Conservation (phyloP, 495 filamentous ascomycete genomes). For the Rusavskia elegans region DNA sequence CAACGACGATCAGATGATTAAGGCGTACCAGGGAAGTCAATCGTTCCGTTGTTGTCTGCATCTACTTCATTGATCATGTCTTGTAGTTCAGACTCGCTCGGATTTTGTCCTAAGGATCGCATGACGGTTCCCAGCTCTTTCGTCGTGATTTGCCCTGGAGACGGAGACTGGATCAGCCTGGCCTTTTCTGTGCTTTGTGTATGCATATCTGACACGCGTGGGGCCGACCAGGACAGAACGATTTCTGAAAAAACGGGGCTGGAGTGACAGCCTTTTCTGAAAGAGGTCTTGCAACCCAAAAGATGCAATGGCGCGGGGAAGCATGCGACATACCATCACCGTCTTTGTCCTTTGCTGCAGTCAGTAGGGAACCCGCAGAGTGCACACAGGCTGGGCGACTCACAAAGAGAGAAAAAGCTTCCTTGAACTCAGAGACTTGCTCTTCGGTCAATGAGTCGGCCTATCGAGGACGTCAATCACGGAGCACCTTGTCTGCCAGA, state of each 20-base stretch:
- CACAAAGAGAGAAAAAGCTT: conserved; percentile 99
- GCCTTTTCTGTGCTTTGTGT: not conserved
- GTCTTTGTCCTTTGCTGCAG: conserved; percentile 76
- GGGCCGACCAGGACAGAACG: not conserved
- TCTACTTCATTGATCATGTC: conserved; percentile 99
- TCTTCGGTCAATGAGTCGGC: conserved; percentile 94
- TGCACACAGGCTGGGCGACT: conserved; percentile 27
- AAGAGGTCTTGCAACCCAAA: not conserved
- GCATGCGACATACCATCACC: conserved; percentile 77
- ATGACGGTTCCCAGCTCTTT: conserved; percentile 99
- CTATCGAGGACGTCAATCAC: conserved; percentile 24
- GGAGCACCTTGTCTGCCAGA: not conserved
- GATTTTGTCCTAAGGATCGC: conserved; percentile 99
- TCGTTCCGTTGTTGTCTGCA: conserved; percentile 98
- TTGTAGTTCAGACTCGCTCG: conserved; percentile 94
- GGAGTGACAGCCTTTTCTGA: too few species aligned
- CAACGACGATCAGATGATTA: not conserved
- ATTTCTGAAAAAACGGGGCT: not conserved
- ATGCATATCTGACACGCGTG: not conserved
- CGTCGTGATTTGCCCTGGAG: conserved; percentile 90
- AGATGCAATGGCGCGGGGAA: not conserved
- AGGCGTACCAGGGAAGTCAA: conserved; percentile 85
- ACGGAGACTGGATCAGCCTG: not conserved
- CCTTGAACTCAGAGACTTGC: conserved; percentile 99
- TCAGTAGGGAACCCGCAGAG: conserved; percentile 5